Evolutionary conservation across 2,329 filamentous ascomycete species (phyloP), one percentile per base, ranked within the genome.

Genomic region (Ceratocystis huliohia): DNA sequence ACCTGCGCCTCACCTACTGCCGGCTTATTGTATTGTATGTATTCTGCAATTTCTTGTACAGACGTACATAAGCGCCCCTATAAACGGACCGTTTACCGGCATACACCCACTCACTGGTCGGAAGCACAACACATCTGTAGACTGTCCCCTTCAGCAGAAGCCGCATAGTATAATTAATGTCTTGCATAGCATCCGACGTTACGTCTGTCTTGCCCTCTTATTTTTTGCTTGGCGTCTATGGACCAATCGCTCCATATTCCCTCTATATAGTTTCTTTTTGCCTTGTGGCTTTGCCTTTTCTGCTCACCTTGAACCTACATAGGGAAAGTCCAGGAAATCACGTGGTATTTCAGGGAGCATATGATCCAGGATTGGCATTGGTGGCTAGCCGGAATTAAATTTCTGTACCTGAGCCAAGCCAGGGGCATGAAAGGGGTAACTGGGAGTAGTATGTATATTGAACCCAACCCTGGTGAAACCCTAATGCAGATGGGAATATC

Each of bases 391-490:
- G 28, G 28, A 59, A 59, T 30, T 59, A 8, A 25, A 10, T 59
- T 59, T 59, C 56, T 37, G 56, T 59, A 59, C 56, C 56, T 59
- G 56, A 59, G n/a, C 56, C 56, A 59, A 33, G 25, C 56, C 56
- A 59, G 56, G 53, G 56, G 56, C 28, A 37, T n/a, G 28, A 15
- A 59, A 59, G 56, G 48, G 48, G 48, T 53, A 22, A 17, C 20
- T 37, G 33, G 33, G 33, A 37, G 8, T 37, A 37, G 33, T 1
- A 3, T 3, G 30, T 2, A n/a, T n/a, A 53, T 57, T 13, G 7
- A 5, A 3, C 2, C 8, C 4, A 6, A 56, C 25, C 25, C n/a
- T n/a, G 17, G 5, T 5, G 10, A 13, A 25, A 56, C 50, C 50
- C 50, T 56, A 48, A 13, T 15, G 0, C 3, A 0, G 2, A n/a